Evolutionary conservation across 495 filamentous ascomycete species (phyloP).

Genomic region (Bacidia rubella): DNA sequence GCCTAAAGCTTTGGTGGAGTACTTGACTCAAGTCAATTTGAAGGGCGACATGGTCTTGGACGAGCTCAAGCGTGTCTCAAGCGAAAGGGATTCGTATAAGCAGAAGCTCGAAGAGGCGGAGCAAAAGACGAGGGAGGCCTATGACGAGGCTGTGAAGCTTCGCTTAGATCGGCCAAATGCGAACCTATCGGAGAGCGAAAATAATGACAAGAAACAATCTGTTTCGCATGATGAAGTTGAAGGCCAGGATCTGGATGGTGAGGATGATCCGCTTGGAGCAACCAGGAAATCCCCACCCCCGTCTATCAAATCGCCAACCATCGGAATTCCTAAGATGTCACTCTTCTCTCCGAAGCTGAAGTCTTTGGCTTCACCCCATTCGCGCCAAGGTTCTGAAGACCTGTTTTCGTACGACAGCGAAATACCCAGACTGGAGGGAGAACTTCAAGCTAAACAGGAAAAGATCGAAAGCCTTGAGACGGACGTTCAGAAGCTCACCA

Average conservation of each 20-base stretch:
- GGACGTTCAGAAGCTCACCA: constrained; percentile 42
- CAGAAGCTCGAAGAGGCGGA: constrained; percentile 59
- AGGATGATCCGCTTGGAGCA: constrained; percentile 11
- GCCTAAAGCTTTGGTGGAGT: constrained; percentile 74
- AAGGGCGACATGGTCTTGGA: constrained; percentile 84
- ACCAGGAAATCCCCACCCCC: constrained; percentile 18
- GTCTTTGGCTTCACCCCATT: constrained; percentile 19
- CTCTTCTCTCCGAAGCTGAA: constrained; percentile 37
- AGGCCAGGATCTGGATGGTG: constrained; percentile 11
- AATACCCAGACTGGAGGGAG: constrained; percentile 48
- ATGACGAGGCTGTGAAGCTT: constrained; percentile 37
- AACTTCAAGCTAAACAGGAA: constrained; percentile 46
- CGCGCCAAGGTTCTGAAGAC: constrained; percentile 48
- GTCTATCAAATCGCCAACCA: constrained; percentile 14
- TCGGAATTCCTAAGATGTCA: constrained; percentile 16
- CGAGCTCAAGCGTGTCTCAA: constrained; percentile 76
- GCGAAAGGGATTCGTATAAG: constrained; percentile 68
- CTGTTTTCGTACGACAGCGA: constrained; percentile 83
- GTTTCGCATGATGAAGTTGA: not conserved
- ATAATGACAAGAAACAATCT: constrained; percentile 14
- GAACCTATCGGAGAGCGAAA: constrained; percentile 4
- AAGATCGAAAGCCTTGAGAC: constrained; percentile 53
- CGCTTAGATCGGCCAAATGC: constrained; percentile 26
- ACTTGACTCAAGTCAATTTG: constrained; percentile 76
- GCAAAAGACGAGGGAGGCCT: constrained; percentile 44